Conservation (phyloP, 257 asterid species). For the Coffea canephora region DNA sequence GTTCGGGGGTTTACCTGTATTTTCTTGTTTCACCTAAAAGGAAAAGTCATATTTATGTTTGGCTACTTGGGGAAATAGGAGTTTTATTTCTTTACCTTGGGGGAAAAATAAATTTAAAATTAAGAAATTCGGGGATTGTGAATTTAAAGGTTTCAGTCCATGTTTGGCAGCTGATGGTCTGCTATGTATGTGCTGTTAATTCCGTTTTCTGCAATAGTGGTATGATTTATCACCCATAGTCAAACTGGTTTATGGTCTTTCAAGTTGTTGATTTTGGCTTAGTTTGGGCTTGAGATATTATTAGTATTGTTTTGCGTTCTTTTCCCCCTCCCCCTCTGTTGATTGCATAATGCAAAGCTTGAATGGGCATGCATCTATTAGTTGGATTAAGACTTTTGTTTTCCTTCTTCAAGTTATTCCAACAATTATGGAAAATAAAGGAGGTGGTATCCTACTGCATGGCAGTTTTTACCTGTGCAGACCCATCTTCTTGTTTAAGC, state of each 20-base stretch:
- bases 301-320: not conserved
- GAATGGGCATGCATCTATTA: not conserved
- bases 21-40: not conserved
- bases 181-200: not conserved
- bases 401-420: not conserved
- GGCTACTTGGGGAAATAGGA: not conserved
- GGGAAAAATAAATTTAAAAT: not conserved
- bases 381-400: not conserved
- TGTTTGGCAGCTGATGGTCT: constrained; percentile 10
- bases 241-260: not conserved
- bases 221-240: not conserved
- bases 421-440: not conserved
- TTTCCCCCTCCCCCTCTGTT: not conserved
- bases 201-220: not conserved
- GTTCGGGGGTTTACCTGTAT: not conserved
- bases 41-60: not conserved
- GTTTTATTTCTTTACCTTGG: not conserved
- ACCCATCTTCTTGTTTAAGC: not conserved
- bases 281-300: constrained; percentile 3
- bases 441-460: not conserved
- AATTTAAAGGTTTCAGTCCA: not conserved
- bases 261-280: not conserved
- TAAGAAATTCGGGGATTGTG: constrained; percentile 5
- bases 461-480: not conserved
- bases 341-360: not conserved